Evolutionary conservation across 2,329 filamentous ascomycete species (phyloP).

Genomic region (Aspergillus sp.): DNA sequence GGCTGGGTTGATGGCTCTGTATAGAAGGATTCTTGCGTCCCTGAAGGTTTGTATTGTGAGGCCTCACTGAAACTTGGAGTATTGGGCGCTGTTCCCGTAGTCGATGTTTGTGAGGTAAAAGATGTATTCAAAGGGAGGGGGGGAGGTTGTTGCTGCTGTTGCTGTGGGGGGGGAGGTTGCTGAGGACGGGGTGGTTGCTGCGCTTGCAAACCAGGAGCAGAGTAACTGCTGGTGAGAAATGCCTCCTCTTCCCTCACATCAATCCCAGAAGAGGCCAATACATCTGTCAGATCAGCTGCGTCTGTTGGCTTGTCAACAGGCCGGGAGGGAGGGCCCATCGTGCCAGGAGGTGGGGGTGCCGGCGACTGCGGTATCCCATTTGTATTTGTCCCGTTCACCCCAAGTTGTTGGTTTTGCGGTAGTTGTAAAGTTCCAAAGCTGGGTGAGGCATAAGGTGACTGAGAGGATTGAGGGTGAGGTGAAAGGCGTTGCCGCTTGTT

Average conservation of each 20-base stretch:
- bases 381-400: conserved; percentile 48
- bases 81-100: conserved; percentile 41
- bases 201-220: conserved; percentile 40
- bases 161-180: conserved; percentile 44
- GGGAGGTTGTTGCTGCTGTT: conserved; percentile 45
- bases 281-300: conserved; percentile 74
- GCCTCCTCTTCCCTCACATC: conserved; percentile 86
- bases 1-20: conserved; percentile 64
- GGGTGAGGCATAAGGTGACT: conserved; percentile 61
- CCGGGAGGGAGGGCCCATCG: conserved; percentile 64
- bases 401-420: conserved; percentile 31
- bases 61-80: conserved; percentile 52
- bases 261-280: conserved; percentile 79
- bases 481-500: conserved; percentile 73
- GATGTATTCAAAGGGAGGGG: conserved; percentile 48
- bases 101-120: conserved; percentile 42
- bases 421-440: conserved; percentile 53
- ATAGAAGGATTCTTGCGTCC: conserved; percentile 60
- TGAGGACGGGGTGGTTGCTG: conserved; percentile 30
- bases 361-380: conserved; percentile 52
- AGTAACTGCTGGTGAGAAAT: conserved; percentile 63
- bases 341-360: conserved; percentile 42
- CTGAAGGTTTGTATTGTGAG: conserved; percentile 54
- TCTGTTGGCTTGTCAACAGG: conserved; percentile 55
- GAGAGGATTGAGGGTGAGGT: conserved; percentile 63